A percentile compares a stretch with the other conserved stretches of the same genome.
phyloP scores from a whole-genome alignment of 1,139 yeast genomes.

The Pichia norvegensis region DNA sequence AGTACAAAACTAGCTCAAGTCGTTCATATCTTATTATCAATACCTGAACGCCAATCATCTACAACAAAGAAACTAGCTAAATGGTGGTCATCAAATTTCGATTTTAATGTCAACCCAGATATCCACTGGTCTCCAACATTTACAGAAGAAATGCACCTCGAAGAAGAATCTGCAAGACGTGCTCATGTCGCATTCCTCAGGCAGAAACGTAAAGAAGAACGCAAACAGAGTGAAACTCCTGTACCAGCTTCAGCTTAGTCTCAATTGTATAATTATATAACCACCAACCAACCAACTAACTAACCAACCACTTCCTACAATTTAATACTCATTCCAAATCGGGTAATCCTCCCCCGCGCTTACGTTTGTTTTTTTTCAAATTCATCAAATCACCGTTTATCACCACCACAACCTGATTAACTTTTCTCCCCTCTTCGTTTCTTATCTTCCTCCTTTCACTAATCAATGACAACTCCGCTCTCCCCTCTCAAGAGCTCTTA shows the following conservation, averaged over 20 bases:
- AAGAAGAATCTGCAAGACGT: conserved; percentile 13
- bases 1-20: conserved; percentile 27
- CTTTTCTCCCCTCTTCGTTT: background rate
- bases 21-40: conserved; percentile 26
- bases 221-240: conserved; percentile 3
- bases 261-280: too few species aligned
- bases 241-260: background rate
- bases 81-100: conserved; percentile 23
- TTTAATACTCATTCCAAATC: too few species aligned
- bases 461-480: background rate
- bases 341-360: too few species aligned
- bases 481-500: conserved; percentile 5
- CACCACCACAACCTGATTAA: background rate
- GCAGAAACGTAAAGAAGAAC: conserved; percentile 16
- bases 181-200: conserved; percentile 13
- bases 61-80: conserved; percentile 18
- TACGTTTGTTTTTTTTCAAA: too few species aligned
- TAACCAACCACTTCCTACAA: too few species aligned
- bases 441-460: background rate
- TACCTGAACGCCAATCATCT: conserved; percentile 27
- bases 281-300: too few species aligned
- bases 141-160: conserved; percentile 19
- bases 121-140: conserved; percentile 23
- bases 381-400: too few species aligned
- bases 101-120: conserved; percentile 21